Evolutionary conservation across 1,284 basidiomycete species (phyloP), one percentile per base, ranked within the genome.

Genomic region (Fistulina hepatica): DNA sequence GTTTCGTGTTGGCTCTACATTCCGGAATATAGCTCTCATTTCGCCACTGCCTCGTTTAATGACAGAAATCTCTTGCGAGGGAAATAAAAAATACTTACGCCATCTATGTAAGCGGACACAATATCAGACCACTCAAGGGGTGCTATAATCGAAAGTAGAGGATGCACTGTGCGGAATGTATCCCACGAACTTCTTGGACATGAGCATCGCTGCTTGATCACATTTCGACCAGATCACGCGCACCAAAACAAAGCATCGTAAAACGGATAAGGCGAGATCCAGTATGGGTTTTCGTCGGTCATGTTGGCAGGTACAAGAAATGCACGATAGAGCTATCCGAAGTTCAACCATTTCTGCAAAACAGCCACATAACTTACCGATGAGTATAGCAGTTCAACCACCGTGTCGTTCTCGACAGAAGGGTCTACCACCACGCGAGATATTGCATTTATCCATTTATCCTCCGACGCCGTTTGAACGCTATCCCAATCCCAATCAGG

Each of bases 251-350:
- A 48, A 2, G 65, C 60, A 38, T 69, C 66, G 37, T 60, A 69
- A 49, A 67, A 69, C 3, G 65, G 63, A 47, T 55, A 60, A 3
- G 54, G 44, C 2, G 61, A 63, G 2, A 48, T 51, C 62, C 61
- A 65, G 43, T 61, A 63, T 1, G 62, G 65, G 34, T 69, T 69
- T 47, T 73, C 70, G 24, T 50, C 57, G 0, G 71, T 71, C 39
- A 70, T 45, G 42, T 72, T 71, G 7, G 67, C 68, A 4, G 71
- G 71, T 2, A 70, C 66, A 20, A 73, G 55, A 20, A 64, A 64
- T 1, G 63, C 56, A 24, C 69, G 65, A 46, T 72, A 73, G 16
- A 72, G 57, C 66, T 69, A 33, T 10, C 17, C 11, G 25, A 13
- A 6, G 5, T 19, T 26, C 5, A 19, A 27, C 8, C n/a, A 4